Conservation (phyloP, 2,329 filamentous ascomycete species). For the Fusarium proliferatum region DNA sequence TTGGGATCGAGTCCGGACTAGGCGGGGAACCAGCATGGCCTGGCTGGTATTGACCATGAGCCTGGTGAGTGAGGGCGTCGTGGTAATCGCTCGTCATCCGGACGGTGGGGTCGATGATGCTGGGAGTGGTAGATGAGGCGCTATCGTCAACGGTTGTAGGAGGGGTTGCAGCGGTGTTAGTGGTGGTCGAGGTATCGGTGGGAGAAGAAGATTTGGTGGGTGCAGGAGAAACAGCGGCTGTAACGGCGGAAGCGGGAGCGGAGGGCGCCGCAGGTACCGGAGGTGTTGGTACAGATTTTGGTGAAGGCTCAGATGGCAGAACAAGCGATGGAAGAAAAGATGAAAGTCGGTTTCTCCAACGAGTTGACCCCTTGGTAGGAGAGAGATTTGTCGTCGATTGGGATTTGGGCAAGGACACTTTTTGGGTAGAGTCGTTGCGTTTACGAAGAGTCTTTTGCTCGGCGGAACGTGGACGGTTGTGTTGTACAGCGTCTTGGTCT, state of each 20-base stretch:
- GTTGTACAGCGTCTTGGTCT: conserved; percentile 36
- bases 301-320: conserved; percentile 46
- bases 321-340: conserved; percentile 54
- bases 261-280: conserved; percentile 26
- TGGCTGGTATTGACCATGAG: conserved; percentile 13
- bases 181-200: conserved; percentile 39
- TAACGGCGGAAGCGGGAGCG: conserved; percentile 35
- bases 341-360: conserved; percentile 53
- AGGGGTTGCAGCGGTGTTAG: conserved; percentile 35
- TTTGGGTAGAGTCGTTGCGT: conserved; percentile 25
- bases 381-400: conserved; percentile 32
- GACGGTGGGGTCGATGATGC: conserved; percentile 38
- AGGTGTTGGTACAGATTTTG: conserved; percentile 37
- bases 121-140: conserved; percentile 38
- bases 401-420: conserved; percentile 31
- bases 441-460: conserved; percentile 35
- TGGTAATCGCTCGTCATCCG: conserved; percentile 37
- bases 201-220: conserved; percentile 44
- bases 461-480: conserved; percentile 29
- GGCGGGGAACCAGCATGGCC: conserved; percentile 27
- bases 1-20: conserved; percentile 21
- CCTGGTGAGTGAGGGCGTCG: conserved; percentile 29
- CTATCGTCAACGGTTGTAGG: conserved; percentile 41
- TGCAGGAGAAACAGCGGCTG: conserved; percentile 23
- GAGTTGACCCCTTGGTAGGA: conserved; percentile 32